A percentile compares a stretch with the other conserved stretches of the same genome.
Evolutionary conservation across 352 stramenopile genomes (phyloP).

Genomic region (Phytophthora crassamura): DNA sequence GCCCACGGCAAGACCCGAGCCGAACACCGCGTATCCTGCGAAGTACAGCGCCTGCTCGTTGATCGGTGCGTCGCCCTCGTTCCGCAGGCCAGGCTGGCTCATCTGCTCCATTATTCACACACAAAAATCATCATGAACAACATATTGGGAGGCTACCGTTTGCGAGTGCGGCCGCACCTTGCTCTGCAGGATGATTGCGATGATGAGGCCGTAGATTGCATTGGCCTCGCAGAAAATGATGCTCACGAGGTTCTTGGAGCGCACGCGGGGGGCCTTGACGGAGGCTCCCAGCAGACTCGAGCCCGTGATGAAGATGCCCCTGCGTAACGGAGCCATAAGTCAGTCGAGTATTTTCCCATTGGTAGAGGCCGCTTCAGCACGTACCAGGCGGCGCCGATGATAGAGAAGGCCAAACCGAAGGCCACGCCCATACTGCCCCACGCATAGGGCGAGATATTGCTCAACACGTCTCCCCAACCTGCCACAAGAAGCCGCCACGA

Average conservation of each 20-base stretch:
- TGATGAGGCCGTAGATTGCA: constrained; percentile 99
- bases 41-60: constrained; percentile 92
- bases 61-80: constrained; percentile 69
- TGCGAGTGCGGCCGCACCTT: constrained; percentile 76
- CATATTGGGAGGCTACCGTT: neutral
- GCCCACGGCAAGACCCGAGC: constrained; percentile 96
- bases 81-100: constrained; percentile 73
- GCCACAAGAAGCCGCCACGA: neutral
- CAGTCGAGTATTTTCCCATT: neutral
- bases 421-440: constrained; percentile 98
- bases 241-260: constrained; percentile 99
- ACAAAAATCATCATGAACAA: constrained; percentile 3
- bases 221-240: constrained; percentile 99
- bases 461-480: constrained; percentile 96
- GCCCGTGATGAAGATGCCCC: constrained; percentile 94
- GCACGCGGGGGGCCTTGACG: constrained; percentile 98
- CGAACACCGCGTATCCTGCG: constrained; percentile 98
- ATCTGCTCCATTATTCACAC: constrained; percentile 46
- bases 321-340: constrained; percentile 30
- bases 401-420: constrained; percentile 96
- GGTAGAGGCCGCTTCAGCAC: constrained; percentile 10
- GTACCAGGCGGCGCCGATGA: constrained; percentile 96
- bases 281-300: constrained; percentile 97
- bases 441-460: constrained; percentile 98
- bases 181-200: constrained; percentile 99